phyloP scores from a whole-genome alignment of 495 filamentous ascomycete species.

The Hypomontagnella monticulosa region DNA sequence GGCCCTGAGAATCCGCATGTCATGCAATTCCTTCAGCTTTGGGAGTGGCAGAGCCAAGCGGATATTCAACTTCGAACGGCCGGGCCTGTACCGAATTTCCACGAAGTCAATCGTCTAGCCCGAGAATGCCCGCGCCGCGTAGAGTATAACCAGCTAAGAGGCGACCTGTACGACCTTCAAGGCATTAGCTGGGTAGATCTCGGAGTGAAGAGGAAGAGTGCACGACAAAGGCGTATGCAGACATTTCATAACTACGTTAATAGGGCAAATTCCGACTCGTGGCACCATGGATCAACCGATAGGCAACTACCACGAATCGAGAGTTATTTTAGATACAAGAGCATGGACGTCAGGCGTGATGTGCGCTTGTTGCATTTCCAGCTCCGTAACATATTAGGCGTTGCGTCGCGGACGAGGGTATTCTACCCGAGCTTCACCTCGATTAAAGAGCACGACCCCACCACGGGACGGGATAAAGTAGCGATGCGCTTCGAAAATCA shows the following conservation, averaged over 20 bases:
- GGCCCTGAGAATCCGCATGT: conserved; percentile 41
- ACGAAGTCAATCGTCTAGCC: conserved; percentile 25
- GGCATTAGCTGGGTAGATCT: conserved; percentile 78
- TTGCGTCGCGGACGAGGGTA: conserved; percentile 75
- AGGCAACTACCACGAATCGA: conserved; percentile 53
- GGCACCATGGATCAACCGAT: conserved; percentile 50
- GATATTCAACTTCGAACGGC: conserved; percentile 19
- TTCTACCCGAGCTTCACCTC: conserved; percentile 76
- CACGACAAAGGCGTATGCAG: conserved; percentile 64
- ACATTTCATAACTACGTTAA: conserved; percentile 71
- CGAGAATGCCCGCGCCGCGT: conserved; percentile 36
- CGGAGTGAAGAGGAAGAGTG: conserved; percentile 67
- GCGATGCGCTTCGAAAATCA: conserved; percentile 72
- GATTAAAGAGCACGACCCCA: conserved; percentile 65
- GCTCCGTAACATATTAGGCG: conserved; percentile 82
- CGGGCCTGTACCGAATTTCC: conserved; percentile 15
- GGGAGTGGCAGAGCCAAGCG: conserved; percentile 35
- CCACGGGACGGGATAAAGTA: conserved; percentile 53
- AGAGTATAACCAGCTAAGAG: conserved; percentile 59
- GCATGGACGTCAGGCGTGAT: conserved; percentile 72
- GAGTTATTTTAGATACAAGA: conserved; percentile 74
- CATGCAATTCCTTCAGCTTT: conserved; percentile 40
- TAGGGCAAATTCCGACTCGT: conserved; percentile 46
- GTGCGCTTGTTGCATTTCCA: conserved; percentile 85
- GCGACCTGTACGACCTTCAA: conserved; percentile 75